These are phyloP conservation scores for Phytophthora hibernalis DNA, from an alignment of 352 stramenopile genomes.

Conservation along the genomic window DNA sequence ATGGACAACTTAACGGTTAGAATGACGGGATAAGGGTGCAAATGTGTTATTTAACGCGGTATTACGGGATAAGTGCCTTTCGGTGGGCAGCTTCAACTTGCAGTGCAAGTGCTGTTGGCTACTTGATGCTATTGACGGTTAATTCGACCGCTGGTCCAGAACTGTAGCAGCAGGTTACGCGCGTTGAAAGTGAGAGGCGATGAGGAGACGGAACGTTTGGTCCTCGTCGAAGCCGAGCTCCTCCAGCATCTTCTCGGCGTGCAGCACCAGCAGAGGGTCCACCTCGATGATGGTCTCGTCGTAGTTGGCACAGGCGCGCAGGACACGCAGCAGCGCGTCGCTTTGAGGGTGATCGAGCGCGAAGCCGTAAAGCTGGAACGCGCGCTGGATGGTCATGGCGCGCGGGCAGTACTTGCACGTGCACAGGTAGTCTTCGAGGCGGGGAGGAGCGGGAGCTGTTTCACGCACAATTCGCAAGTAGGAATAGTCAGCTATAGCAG, in stretches of 20 bases:
- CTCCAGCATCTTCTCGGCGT: slow-evolving; percentile 61
- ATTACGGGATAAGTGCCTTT: neutral
- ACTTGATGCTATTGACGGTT: neutral
- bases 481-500: neutral
- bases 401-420: slow-evolving; percentile 69
- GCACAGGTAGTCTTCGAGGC: slow-evolving; percentile 69
- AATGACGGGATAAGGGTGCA: neutral
- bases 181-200: slow-evolving; percentile 49
- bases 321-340: slow-evolving; percentile 51
- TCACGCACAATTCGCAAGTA: neutral
- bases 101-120: neutral
- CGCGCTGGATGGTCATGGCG: slow-evolving; percentile 51
- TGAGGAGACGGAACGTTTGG: slow-evolving; percentile 61
- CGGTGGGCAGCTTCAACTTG: slow-evolving; percentile 16
- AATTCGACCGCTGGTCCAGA: too few species aligned
- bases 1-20: too few species aligned
- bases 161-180: neutral
- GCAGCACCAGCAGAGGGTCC: slow-evolving; percentile 47
- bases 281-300: slow-evolving; percentile 66
- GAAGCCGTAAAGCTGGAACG: slow-evolving; percentile 52
- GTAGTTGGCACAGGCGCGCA: slow-evolving; percentile 73
- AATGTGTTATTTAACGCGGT: neutral
- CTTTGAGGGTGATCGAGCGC: slow-evolving; percentile 42
- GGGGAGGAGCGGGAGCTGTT: slow-evolving; percentile 15
- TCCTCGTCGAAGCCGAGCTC: slow-evolving; percentile 58